These are phyloP conservation scores for Trypanosoma cruzi DNA, from an alignment of 208 protist genomes.

Conservation along the genomic window DNA sequence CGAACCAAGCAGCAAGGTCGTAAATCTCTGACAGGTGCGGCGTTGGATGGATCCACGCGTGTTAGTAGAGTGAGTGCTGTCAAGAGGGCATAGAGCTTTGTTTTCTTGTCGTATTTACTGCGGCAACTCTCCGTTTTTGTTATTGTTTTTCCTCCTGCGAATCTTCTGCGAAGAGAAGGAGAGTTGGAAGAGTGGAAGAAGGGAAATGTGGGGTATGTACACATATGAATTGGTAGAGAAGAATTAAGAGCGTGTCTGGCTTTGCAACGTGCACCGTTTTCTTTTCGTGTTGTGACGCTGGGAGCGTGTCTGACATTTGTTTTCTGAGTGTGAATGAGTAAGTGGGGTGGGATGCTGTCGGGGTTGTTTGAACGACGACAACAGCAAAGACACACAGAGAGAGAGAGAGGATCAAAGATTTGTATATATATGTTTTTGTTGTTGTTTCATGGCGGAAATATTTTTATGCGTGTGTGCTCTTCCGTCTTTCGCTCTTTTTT, in stretches of 20 bases:
- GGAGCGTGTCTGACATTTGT: no score
- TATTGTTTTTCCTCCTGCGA: background rate
- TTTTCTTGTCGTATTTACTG: background rate
- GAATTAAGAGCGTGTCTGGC: no score
- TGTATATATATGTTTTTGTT: background rate
- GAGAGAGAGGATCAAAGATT: background rate
- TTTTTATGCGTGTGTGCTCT: background rate
- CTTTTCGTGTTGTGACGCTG: no score
- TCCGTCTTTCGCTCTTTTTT: background rate
- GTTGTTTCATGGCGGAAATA: no score
- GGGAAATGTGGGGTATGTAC: background rate
- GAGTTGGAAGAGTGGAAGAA: background rate
- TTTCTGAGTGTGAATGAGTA: no score
- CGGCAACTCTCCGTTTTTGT: background rate
- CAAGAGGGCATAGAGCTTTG: background rate
- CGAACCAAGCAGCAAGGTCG: slow-evolving; percentile 8
- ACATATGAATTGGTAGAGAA: no score
- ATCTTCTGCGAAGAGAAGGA: background rate
- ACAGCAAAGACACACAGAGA: no score
- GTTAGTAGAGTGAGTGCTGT: background rate
- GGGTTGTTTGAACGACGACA: no score
- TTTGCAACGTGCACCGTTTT: no score
- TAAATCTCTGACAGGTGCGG: no score
- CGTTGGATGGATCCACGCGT: background rate
- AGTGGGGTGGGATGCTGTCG: no score